Base-by-base conservation (phyloP, 352 stramenopile genomes). In the Pythium angustatum region DNA sequence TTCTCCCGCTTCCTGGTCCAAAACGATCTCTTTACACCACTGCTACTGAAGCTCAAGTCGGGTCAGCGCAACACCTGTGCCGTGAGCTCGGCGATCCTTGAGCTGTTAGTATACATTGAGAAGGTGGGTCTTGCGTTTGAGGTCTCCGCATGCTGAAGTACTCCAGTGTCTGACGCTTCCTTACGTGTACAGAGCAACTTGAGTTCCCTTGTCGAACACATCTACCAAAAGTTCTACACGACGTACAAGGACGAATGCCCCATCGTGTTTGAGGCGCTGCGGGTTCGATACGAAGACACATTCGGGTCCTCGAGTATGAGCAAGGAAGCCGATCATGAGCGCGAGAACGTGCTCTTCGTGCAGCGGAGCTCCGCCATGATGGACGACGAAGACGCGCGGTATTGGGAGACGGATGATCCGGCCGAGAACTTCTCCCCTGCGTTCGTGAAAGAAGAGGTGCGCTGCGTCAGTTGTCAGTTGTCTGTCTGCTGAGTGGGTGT, bases 1-100 rank as follows among this genome's bases (percentile, higher is more conserved):
- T 94, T 93, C 69, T 93, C 84, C 6, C 72, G 82, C 41, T 91
- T 93, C 67, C 58, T 93, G 31, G 80, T 92, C 61, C 82, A 91
- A 58, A 87, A 91, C 30, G 73, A 90, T 59, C 66, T 95, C 24
- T 85, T 93, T 41, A 73, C 76, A 8, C 75, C 81, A 4, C 68
- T 80, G 22, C 70, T 93, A 58, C 69, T 72, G 10, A 78, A 87
- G 45, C 41, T 95, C 21, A 66, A 79, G 43, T 65, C 75, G 17
- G 73, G 73, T 7, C 81, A 79, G n/a, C 62, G 66, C 33, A 90
- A 89, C 49, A 76, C 68, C 17, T 75, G 73, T 14, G 86, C 81
- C 7, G 77, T 93, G 8, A 81, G 75, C 43, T 95, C 86, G 1
- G 86, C 83, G 15, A 81, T 93, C 21, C 63, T 93, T 28, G 86